These are phyloP conservation scores for Pseudophaeomoniella oleicola DNA, from an alignment of 2,329 filamentous ascomycete genomes.

Conservation along the genomic window DNA sequence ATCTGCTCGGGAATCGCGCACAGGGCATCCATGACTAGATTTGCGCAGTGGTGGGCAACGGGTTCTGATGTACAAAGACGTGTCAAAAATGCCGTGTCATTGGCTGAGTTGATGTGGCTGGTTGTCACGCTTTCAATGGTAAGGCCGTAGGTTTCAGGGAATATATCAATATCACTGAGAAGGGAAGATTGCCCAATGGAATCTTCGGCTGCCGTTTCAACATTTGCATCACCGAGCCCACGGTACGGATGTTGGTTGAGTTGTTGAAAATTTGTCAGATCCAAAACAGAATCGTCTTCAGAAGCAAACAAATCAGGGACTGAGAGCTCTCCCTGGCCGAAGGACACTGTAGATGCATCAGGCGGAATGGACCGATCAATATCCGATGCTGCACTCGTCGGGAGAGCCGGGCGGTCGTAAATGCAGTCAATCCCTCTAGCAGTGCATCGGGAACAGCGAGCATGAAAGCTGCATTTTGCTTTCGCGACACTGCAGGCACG, in stretches of 20 bases:
- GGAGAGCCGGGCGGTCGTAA: constrained; percentile 8
- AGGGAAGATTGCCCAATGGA: not conserved
- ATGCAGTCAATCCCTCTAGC: constrained; percentile 10
- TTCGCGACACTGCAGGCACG: constrained; percentile 11
- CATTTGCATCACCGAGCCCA: not conserved
- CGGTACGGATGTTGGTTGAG: not conserved
- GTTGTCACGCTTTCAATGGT: not conserved
- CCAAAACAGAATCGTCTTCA: not conserved
- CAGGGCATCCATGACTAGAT: constrained; percentile 5
- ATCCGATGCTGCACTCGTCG: not conserved
- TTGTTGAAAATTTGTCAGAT: not conserved
- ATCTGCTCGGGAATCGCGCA: constrained; percentile 11
- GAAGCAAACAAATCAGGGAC: not conserved
- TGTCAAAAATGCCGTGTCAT: constrained; percentile 1
- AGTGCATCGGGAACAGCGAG: constrained; percentile 9
- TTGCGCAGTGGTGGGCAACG: constrained; percentile 5
- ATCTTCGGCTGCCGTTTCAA: not conserved
- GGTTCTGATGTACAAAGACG: constrained; percentile 1
- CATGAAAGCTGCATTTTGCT: constrained; percentile 12
- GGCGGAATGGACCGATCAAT: no score
- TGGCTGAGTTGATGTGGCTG: not conserved
- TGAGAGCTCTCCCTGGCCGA: not conserved
- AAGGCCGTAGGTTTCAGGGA: not conserved
- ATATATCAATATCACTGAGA: constrained; percentile 2
- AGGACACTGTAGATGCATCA: not conserved